These are phyloP conservation scores for Pontederia paniculata DNA, from an alignment of 176 grass and related monocot species.

Conservation along the genomic window DNA sequence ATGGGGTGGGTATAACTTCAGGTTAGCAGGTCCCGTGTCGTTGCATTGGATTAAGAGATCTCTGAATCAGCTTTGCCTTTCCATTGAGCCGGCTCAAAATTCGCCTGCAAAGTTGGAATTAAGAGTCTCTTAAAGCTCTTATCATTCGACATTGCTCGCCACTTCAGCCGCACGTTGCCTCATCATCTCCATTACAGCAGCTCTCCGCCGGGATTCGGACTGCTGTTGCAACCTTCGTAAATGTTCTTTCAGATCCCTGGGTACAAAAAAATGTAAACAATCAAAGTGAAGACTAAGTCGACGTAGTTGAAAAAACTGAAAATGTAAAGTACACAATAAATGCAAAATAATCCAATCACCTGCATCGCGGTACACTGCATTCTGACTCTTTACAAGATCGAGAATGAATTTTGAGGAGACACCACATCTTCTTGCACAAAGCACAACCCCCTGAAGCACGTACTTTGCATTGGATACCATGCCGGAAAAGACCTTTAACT, in stretches of 20 bases:
- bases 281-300: not conserved
- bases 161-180: slow-evolving; percentile 91
- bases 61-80: too few species aligned
- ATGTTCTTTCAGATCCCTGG: slow-evolving; percentile 96
- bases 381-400: slow-evolving; percentile 87
- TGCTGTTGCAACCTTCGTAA: slow-evolving; percentile 90
- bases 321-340: too few species aligned
- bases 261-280: slow-evolving; percentile 12
- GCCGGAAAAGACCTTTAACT: slow-evolving; percentile 74
- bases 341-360: slow-evolving; percentile 31
- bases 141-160: slow-evolving; percentile 37
- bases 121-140: not conserved
- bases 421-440: slow-evolving; percentile 82
- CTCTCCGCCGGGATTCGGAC: slow-evolving; percentile 83
- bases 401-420: slow-evolving; percentile 84
- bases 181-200: slow-evolving; percentile 99
- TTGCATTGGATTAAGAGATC: too few species aligned
- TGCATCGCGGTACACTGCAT: slow-evolving; percentile 84
- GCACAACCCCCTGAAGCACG: slow-evolving; percentile 74
- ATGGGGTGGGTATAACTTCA: too few species aligned
- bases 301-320: too few species aligned
- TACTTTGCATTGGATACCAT: slow-evolving; percentile 63
- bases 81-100: too few species aligned
- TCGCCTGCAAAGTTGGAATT: too few species aligned
- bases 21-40: too few species aligned